Evolutionary conservation across 2,329 filamentous ascomycete genomes (phyloP), one percentile per base, ranked within the genome.

Genomic region (Aspergillus felis): DNA sequence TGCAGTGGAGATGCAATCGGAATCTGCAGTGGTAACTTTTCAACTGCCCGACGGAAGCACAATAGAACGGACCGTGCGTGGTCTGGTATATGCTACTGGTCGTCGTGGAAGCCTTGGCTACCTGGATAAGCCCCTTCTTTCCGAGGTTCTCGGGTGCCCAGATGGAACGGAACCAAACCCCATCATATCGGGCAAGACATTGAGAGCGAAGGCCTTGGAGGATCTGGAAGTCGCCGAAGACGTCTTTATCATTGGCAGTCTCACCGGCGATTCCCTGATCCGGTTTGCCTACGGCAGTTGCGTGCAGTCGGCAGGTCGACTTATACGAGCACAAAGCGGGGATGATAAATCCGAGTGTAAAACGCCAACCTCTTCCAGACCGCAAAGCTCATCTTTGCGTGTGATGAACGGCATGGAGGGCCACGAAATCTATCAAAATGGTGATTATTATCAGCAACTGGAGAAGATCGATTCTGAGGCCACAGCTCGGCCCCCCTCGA

Each of bases 211-310:
- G 67, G 79, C 79, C 0, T 76, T 82, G 53, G 69, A 74, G 7
- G 78, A 81, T 49, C 70, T 85, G 17, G 81, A 86, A 67, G 73
- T 86, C 29, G 78, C 82, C 0, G 74, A 70, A 0, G 71, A 78
- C 47, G 74, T 86, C 29, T 85, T 84, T 66, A 78, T 83, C 47
- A 81, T 82, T 41, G 84, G 84, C 10, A 85, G 83, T 61, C 64
- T 87, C 51, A 84, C 83, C 0, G 84, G 84, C 3, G 84, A 87
- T 66, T 84, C 83, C 2, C 73, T 87, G 3, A 81, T 87, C 27
- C 75, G 84, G 1, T 84, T 85, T 64, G 82, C 82, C 8, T 82
- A 84, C 28, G 84, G 84, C 2, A 81, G 83, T 4, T 85, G 84
- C 61, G 79, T 82, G 7, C 82, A 82, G 64, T 77, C 81, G 4